Conservation (phyloP, 805 yeast species). For the Ogataea haglerorum region DNA sequence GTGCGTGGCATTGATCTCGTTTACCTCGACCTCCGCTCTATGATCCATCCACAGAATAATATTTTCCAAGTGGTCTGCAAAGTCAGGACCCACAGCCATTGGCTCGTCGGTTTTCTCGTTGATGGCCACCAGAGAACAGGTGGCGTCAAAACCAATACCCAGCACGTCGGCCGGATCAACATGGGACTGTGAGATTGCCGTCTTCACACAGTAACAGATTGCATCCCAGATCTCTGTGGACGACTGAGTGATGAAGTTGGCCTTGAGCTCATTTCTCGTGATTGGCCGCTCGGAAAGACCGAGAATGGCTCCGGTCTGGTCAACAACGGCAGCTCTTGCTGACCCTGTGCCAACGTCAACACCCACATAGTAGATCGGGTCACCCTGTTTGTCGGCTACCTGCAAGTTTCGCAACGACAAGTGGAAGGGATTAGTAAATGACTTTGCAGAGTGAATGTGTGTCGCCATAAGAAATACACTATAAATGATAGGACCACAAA, state of each 20-base stretch:
- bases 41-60: constrained; percentile 98
- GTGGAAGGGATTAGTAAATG: constrained; percentile 34
- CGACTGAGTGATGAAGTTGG: constrained; percentile 78
- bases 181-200: constrained; percentile 70
- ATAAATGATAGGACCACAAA: not conserved
- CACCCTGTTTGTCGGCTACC: constrained; percentile 16
- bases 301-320: constrained; percentile 75
- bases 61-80: constrained; percentile 66
- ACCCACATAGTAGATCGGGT: constrained; percentile 36
- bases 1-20: constrained; percentile 72
- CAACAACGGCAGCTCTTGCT: constrained; percentile 91
- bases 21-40: constrained; percentile 80
- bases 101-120: constrained; percentile 64
- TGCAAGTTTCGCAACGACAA: constrained; percentile 32
- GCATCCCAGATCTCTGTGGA: constrained; percentile 90
- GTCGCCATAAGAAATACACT: constrained; percentile 6
- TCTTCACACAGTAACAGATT: constrained; percentile 76
- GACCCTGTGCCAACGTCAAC: constrained; percentile 88
- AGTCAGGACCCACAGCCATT: constrained; percentile 90
- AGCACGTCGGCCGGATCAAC: constrained; percentile 63
- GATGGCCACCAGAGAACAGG: constrained; percentile 88
- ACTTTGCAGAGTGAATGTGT: constrained; percentile 20
- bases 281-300: constrained; percentile 78
- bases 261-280: constrained; percentile 69
- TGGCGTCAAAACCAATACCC: constrained; percentile 96